Base-by-base conservation (phyloP, 257 asterid genomes). In the Hygrophila difformis region DNA sequence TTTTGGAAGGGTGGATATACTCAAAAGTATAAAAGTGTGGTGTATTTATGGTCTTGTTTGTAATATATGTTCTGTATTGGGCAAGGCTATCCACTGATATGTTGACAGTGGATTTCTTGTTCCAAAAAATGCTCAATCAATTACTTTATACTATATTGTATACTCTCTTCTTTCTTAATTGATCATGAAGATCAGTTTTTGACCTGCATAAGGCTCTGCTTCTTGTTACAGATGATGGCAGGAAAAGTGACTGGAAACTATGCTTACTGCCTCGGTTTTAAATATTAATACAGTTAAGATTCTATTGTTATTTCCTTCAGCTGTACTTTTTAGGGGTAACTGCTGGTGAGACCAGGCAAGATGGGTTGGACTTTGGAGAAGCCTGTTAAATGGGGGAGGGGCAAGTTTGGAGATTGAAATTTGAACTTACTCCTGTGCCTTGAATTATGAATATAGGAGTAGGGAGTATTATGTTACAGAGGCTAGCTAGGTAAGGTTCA, bases 11-110 rank as follows among this genome's bases (percentile, higher is more conserved):
- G 50, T 62, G 35, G 51, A 51, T 36, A 44, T 12, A 29, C 10
- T 7, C 28, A 43, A 45, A 34, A 45, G 16, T 39, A 49, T 39
- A 65, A 52, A 49, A 17, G 41, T n/a, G n/a, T n/a, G n/a, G n/a
- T 34, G 31, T 48, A 47, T 37, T 41, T 16, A 22, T 26, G 33
- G 35, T 48, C 38, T 21, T 37, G 11, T 12, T 51, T 47, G 62
- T 65, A 53, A 49, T 26, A 26, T 26, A 43, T 46, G 20, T 46
- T 42, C 19, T 1, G 39, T 20, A 22, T 34, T 33, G 48, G 17
- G 28, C 47, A 23, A 39, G 28, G 44, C 18, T n/a, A n/a, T n/a
- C n/a, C 44, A 57, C 12, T 18, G 42, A 42, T 52, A 47, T 54
- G 46, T 42, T 62, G 46, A 44, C 28, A 53, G 7, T 26, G 8